Conservation (phyloP, 1,284 basidiomycete genomes). For the Irpex rosettiformis region DNA sequence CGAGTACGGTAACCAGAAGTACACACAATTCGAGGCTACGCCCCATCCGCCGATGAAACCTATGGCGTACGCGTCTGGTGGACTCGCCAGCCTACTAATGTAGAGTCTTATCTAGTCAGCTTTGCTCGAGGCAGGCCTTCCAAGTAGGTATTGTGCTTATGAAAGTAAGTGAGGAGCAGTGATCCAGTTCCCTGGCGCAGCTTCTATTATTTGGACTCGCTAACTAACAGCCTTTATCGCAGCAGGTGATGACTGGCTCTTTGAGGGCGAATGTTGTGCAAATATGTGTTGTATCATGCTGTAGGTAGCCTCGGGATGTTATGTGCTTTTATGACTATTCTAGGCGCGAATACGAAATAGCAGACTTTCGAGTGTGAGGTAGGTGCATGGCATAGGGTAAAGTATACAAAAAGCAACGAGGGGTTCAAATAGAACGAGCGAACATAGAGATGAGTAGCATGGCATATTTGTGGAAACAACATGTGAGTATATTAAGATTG, state of each 20-base stretch:
- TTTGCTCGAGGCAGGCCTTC: background rate
- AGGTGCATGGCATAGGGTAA: background rate
- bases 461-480: background rate
- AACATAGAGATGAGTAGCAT: background rate
- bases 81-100: slow-evolving; percentile 59
- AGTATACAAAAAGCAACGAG: background rate
- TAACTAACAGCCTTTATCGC: too few relatives aligned
- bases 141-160: background rate
- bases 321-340: background rate
- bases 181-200: background rate
- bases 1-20: slow-evolving; percentile 69
- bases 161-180: background rate
- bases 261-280: background rate
- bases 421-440: background rate
- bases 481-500: background rate
- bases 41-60: slow-evolving; percentile 89
- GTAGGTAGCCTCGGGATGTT: background rate
- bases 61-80: slow-evolving; percentile 82
- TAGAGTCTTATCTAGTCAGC: background rate
- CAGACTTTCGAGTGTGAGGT: background rate
- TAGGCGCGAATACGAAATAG: too few relatives aligned
- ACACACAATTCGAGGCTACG: slow-evolving; percentile 83
- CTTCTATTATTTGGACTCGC: background rate
- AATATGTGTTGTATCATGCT: background rate
- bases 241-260: background rate